Conservation (phyloP, 176 grass and related monocot genomes). For the Eleusine coracana region DNA sequence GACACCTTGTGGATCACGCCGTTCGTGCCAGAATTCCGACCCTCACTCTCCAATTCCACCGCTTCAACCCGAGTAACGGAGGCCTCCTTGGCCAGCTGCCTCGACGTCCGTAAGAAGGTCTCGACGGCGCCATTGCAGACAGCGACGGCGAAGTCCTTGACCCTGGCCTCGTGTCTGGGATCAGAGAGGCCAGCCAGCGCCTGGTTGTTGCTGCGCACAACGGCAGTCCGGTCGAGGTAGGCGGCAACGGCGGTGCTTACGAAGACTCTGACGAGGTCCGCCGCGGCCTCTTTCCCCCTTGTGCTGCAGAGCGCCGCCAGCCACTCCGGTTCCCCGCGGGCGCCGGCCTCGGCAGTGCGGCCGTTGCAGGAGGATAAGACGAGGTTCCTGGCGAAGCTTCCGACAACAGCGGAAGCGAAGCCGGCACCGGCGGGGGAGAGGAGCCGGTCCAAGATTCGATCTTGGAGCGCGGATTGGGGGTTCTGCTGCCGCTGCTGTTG, state of each 20-base stretch:
- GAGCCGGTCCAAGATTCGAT: conserved; percentile 74
- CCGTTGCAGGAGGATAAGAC: conserved; percentile 47
- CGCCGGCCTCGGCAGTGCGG: conserved; percentile 1
- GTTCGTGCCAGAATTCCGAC: neutral
- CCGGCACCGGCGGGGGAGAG: conserved; percentile 61
- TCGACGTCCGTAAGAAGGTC: conserved; percentile 75
- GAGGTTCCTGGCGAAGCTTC: conserved; percentile 71
- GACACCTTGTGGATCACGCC: conserved; percentile 55
- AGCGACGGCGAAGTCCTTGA: conserved; percentile 83
- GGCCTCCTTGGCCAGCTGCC: conserved; percentile 50
- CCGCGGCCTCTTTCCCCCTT: conserved; percentile 65
- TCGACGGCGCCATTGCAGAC: conserved; percentile 86
- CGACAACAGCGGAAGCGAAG: conserved; percentile 72
- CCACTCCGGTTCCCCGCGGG: conserved; percentile 48
- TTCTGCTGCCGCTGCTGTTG: conserved; percentile 2
- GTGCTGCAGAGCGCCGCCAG: conserved; percentile 58
- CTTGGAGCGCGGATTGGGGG: conserved; percentile 39
- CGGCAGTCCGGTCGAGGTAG: conserved; percentile 62
- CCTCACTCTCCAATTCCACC: neutral
- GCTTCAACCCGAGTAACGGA: conserved; percentile 7
- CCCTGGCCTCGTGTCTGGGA: conserved; percentile 66
- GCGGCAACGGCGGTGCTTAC: conserved; percentile 67
- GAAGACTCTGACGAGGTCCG: conserved; percentile 68
- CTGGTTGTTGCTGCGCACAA: conserved; percentile 42
- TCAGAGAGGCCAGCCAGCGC: conserved; percentile 46